Evolutionary conservation across 1,139 yeast genomes (phyloP), one percentile per base, ranked within the genome.

Genomic region (Candida gigantensis): DNA sequence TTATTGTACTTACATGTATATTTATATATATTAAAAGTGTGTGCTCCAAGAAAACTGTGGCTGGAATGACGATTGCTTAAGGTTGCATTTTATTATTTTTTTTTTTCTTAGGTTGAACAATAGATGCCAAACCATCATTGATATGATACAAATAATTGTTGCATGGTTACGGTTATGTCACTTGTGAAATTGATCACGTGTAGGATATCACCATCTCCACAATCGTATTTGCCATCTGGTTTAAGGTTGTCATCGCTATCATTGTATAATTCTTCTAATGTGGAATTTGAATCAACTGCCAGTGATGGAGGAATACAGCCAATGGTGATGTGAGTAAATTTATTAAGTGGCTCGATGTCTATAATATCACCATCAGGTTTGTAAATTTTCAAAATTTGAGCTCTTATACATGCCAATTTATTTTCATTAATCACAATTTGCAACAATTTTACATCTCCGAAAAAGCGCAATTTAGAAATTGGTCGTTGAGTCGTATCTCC

Each of bases 251-350:
- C 14, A 13, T 28, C 9, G 24, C 26, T 34, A 20, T 43, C 41
- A 17, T 35, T 27, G 28, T 46, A 46, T 17, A 54, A 26, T 20
- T 34, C 35, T 7, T 34, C 40, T 28, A 65, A 47, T 2, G 60
- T 49, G 0, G 23, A 17, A 36, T 69, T 69, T 3, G 74, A 64
- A 43, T 57, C 51, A 28, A 47, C 44, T 2, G 95, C 81, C 37
- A 61, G 67, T 4, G 77, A 68, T 0, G 64, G 60, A 4, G 64
- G 52, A 4, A 66, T 57, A 0, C 88, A 77, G 0, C 94, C 96
- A 6, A 90, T 53, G 0, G 98, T 90, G 20, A 90, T 75, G 56
- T 92, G 98, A 0, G 84, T 72, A 41, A 57, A 54, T 34, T 57
- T 53, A 50, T 81, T 85, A 2, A 73, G 60, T 4, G 57, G 42